Evolutionary conservation across 2,329 filamentous ascomycete species (phyloP).

Genomic region (Alternaria panax): DNA sequence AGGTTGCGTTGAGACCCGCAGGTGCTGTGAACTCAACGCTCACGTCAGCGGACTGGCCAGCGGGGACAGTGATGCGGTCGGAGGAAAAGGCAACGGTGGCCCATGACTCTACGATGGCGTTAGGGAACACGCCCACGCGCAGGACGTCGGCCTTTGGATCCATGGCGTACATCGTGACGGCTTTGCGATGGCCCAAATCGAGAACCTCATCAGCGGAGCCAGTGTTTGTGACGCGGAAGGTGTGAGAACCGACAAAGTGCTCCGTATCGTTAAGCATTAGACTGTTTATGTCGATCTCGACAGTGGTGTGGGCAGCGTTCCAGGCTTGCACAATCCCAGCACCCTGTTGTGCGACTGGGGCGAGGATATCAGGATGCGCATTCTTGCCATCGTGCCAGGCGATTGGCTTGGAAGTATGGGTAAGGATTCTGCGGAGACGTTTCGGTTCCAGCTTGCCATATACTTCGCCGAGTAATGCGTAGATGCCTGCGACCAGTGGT

Average conservation of each 20-base stretch:
- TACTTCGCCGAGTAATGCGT: constrained; percentile 25
- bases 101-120: constrained; percentile 14
- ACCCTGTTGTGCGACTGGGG: constrained; percentile 35
- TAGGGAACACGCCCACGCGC: constrained; percentile 9
- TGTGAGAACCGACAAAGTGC: constrained; percentile 31
- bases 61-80: constrained; percentile 28
- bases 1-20: constrained; percentile 13
- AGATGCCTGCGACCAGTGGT: constrained; percentile 27
- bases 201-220: not conserved
- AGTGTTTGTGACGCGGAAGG: constrained; percentile 30
- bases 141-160: constrained; percentile 3
- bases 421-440: constrained; percentile 21
- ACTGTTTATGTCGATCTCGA: constrained; percentile 22
- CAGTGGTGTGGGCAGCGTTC: constrained; percentile 23
- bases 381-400: constrained; percentile 23
- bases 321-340: constrained; percentile 29
- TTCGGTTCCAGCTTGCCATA: constrained; percentile 25
- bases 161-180: constrained; percentile 29
- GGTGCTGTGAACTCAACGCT: constrained; percentile 1
- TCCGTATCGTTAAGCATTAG: constrained; percentile 33
- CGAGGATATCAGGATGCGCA: constrained; percentile 12
- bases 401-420: constrained; percentile 25
- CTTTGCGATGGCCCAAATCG: constrained; percentile 17
- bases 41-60: constrained; percentile 3
- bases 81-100: constrained; percentile 19